These are phyloP conservation scores for Neoboletus subvelutipes DNA, from an alignment of 768 basidiomycete species.

Conservation along the genomic window DNA sequence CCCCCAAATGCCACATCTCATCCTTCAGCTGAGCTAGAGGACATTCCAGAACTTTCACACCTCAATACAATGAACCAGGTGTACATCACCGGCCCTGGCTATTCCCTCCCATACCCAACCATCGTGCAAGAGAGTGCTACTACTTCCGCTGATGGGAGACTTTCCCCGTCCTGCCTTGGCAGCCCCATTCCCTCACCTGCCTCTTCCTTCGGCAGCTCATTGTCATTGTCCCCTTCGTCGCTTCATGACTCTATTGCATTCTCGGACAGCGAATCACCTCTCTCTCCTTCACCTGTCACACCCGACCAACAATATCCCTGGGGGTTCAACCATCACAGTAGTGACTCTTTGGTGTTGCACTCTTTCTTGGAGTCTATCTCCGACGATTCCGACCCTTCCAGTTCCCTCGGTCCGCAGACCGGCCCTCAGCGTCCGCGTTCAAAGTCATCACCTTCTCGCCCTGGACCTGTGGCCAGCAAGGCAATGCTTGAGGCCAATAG, in stretches of 20 bases:
- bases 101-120: slow-evolving; percentile 6
- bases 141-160: neutral
- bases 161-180: slow-evolving; percentile 11
- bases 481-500: slow-evolving; percentile 34
- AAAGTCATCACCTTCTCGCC: slow-evolving; percentile 11
- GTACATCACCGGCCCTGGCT: slow-evolving; percentile 9
- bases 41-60: slow-evolving; percentile 19
- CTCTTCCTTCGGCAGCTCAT: slow-evolving; percentile 22
- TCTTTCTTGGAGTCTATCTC: neutral
- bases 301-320: slow-evolving; percentile 11
- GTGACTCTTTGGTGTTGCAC: slow-evolving; percentile 3
- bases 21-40: slow-evolving; percentile 13
- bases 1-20: neutral
- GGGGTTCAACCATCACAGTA: slow-evolving; percentile 2
- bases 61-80: slow-evolving; percentile 2
- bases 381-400: slow-evolving; percentile 1
- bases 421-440: slow-evolving; percentile 21
- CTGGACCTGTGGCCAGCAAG: slow-evolving; percentile 29
- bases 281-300: slow-evolving; percentile 20
- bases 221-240: slow-evolving; percentile 26
- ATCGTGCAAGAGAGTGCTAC: slow-evolving; percentile 16
- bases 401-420: neutral
- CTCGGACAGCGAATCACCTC: slow-evolving; percentile 24
- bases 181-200: slow-evolving; percentile 27
- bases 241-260: slow-evolving; percentile 4